Base-by-base conservation (phyloP, 495 filamentous ascomycete species). In the Glarea lozoyensis region DNA sequence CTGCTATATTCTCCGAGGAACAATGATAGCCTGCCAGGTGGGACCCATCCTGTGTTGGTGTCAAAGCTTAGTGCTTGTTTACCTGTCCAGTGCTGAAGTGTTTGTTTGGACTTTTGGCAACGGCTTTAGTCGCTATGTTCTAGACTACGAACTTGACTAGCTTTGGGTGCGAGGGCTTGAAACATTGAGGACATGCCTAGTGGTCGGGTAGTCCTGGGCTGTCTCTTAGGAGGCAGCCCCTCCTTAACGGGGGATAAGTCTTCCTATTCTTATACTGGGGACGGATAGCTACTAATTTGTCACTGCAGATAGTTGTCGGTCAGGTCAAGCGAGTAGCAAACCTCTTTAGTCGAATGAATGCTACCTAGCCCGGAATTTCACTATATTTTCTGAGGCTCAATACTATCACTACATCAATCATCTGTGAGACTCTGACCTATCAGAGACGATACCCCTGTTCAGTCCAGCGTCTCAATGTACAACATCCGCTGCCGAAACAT, bases 51-150 rank as follows among this genome's bases (percentile, higher is more conserved):
- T 54, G 84, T 79, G 85, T 88, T 87, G 84, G 86, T 69, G 78
- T 94, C 88, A 94, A 89, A 88, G 88, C 66, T 79, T 85, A 66
- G 88, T 48, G 75, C 88, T 89, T 92, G 85, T 93, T 87, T 67
- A 75, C 59, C 40, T 53, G 54, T 46, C 46, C 46, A 49, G 49
- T 49, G 35, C 29, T 36, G 41, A 13, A 37, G 35, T 17, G 31
- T 50, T 41, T 53, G 56, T n/a, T 46, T 24, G 24, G 41, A 35
- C 34, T 37, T 49, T 17, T 35, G 21, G 42, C n/a, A n/a, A n/a
- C n/a, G 23, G 18, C 46, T 25, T 35, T 20, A 39, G 40, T 46
- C 29, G 48, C 47, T 40, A 45, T 52, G 39, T 30, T 20, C 37
- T 32, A 21, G 38, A 23, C 27, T n/a, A n/a, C n/a, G n/a, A n/a